Evolutionary conservation across 2,329 filamentous ascomycete genomes (phyloP), one percentile per base, ranked within the genome.

Genomic region (Periconia sp.): DNA sequence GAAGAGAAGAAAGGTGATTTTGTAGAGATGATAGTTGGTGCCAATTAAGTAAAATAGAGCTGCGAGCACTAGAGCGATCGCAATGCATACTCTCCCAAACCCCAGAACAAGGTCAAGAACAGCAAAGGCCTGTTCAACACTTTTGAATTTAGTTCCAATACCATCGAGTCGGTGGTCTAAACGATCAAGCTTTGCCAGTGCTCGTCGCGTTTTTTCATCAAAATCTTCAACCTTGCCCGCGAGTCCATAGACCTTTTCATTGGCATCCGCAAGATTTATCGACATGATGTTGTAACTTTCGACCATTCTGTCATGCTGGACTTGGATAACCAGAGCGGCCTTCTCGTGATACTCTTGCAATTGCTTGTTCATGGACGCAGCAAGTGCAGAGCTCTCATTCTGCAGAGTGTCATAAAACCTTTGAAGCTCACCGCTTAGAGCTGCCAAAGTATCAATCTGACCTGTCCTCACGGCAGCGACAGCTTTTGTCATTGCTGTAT

Each of bases 281-380:
- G 23, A n/a, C 15, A 55, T 33, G 30, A 50, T 50, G 23, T 47
- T 44, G 23, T 51, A 47, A 42, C 53, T 52, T 31, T 45, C 23
- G 17, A 52, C 41, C 14, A 35, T 42, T 2, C 46, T 41, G 13
- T 47, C 46, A 23, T 55, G 53, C 14, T 52, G 41, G 8, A 49
- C 47, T 31, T 50, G 45, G 31, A 52, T n/a, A 8, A 46, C 41
- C 8, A 52, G 30, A 14, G 50, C 41, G n/a, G 43, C 50, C 20
- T 47, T 49, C 3, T 52, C 46, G 23, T 55, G 53, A 41, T 52
- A 43, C 6, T 49, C 18, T 35, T 55, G 53, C 7, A 55, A 20
- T 19, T 55, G 49, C 13, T 30, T 42, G 18, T 46, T 45, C 35
- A 53, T 44, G 11, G 42, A 23, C 42, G 14, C 31, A 33, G 45